A percentile compares a stretch with the other conserved stretches of the same genome.
Conservation (phyloP, 768 basidiomycete genomes). For the Tylopilus vinaceipallidus region DNA sequence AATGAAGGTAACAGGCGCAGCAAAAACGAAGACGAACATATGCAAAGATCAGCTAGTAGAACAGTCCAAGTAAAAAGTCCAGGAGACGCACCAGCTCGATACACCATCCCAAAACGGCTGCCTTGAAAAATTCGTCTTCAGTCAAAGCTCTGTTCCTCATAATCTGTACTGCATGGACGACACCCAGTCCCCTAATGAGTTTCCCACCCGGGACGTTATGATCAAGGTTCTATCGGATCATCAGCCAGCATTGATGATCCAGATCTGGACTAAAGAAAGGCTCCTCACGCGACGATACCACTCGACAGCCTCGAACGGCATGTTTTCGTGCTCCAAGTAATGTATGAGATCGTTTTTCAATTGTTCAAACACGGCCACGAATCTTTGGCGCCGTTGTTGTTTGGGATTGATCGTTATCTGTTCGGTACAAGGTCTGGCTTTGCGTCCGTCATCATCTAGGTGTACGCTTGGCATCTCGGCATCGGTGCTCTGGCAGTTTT, state of each 20-base stretch:
- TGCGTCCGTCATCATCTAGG: too few relatives aligned
- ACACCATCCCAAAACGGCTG: conserved; percentile 92
- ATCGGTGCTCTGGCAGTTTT: too few relatives aligned
- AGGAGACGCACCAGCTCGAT: conserved; percentile 91
- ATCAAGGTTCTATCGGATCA: conserved; percentile 84
- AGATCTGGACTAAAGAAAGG: too few relatives aligned
- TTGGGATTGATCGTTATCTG: too few relatives aligned
- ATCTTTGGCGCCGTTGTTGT: conserved; percentile 51
- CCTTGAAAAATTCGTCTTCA: too few relatives aligned
- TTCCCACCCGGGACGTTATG: conserved; percentile 96
- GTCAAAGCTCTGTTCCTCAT: conserved; percentile 65
- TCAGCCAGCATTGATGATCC: too few relatives aligned
- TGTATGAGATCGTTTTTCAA: conserved; percentile 79
- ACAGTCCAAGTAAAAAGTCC: too few relatives aligned
- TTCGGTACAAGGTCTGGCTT: too few relatives aligned
- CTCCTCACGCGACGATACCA: conserved; percentile 85
- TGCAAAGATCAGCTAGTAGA: too few relatives aligned
- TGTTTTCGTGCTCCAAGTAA: conserved; percentile 62
- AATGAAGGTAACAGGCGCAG: too few relatives aligned
- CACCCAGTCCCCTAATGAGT: conserved; percentile 94
- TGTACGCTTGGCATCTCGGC: too few relatives aligned
- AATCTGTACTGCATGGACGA: conserved; percentile 90
- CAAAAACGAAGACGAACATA: too few relatives aligned
- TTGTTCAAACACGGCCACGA: conserved; percentile 66
- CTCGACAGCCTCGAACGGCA: conserved; percentile 78